Base-by-base conservation (phyloP, 352 stramenopile genomes). In the Globisporangium okanoganense region DNA sequence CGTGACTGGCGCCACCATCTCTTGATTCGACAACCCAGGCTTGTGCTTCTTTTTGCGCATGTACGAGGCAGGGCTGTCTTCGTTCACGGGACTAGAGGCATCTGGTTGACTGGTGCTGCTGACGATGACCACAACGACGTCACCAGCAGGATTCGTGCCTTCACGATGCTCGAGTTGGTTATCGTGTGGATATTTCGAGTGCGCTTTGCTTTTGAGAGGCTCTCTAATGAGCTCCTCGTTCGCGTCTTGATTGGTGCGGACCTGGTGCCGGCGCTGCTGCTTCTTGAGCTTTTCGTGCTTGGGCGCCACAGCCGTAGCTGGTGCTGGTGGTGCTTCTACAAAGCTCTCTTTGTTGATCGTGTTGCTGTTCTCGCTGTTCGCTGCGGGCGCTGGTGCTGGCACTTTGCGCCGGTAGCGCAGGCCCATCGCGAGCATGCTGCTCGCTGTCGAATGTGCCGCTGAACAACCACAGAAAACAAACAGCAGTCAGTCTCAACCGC, bases 341-440 rank as follows among this genome's bases (percentile, higher is more conserved):
- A 24, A 16, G 5, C 20, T 56, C 20, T 50, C 56, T 57, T 35
- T 69, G 44, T 38, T 56, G 31, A 35, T 18, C 31, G 31, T 22
- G 43, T 58, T 66, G 53, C 18, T 64, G 51, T 81, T 75, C 35
- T 85, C 63, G 24, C 60, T 58, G 14, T 57, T 38, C 6, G 9
- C 24, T 13, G 31, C 44, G 24, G 29, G 48, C 29, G 40, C 40
- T 47, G 18, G 5, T 47, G 60, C 50, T 35, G 64, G 65, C 57
- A 73, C 68, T 47, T 89, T 89, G 53, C 71, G 79, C 36, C 78
- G 75, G 40, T 89, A 87, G 48, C 75, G 73, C 67, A 86, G 60
- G 35, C 67, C 59, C 33, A 56, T 52, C 24, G 60, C 22, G n/a
- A 56, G 22, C 2, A 57, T 36, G 10, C 45, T 41, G n/a, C 47